Evolutionary conservation across 345 rosid genomes (phyloP), one percentile per base, ranked within the genome.

Genomic region (Camelina sativa): DNA sequence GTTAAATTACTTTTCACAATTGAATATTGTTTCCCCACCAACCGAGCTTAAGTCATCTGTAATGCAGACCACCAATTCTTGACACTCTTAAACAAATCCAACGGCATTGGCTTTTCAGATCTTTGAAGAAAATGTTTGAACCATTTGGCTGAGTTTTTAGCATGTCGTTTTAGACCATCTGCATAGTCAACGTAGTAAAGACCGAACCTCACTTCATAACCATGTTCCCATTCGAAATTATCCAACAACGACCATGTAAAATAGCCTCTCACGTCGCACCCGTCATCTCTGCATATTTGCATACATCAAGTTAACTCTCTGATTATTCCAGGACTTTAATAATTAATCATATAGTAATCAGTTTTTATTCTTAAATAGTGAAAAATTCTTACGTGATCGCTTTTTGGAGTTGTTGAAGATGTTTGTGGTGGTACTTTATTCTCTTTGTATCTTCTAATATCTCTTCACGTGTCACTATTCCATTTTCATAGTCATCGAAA

Each of bases 141-240:
- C 95, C 95, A 89, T 5, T 74, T 65, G n/a, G 91, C 84, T 0
- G 89, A 89, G 6, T 57, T 63, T 34, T 85, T 89, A 13, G 84
- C 80, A 46, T 85, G 73, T 80, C 91, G 48, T 75, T 82, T 80
- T 46, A 83, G 50, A 11, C 78, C 77, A 4, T 86, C 50, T 48
- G 78, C 19, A 65, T 53, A 83, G 61, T 89, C 87, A 0, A 85
- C 80, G 30, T 62, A 62, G 16, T 62, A 62, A 0, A 89, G 76
- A 5, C 95, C 95, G n/a, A 70, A 89, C 50, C 88, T 80, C 17
- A 63, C 2, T 2, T 10, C 6, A 64, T 60, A 86, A 1, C 90
- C 89, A 19, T 69, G 69, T 11, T 15, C 62, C 87, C 90, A 89
- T 67, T 89, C 90, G 38, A 88, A 84, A 35, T 85, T 81, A 82